Percentiles rank a stretch among this genome's conserved stretches.
These are phyloP conservation scores for Vicia sativa DNA, from an alignment of 306 rosid genomes.

Conservation along the genomic window DNA sequence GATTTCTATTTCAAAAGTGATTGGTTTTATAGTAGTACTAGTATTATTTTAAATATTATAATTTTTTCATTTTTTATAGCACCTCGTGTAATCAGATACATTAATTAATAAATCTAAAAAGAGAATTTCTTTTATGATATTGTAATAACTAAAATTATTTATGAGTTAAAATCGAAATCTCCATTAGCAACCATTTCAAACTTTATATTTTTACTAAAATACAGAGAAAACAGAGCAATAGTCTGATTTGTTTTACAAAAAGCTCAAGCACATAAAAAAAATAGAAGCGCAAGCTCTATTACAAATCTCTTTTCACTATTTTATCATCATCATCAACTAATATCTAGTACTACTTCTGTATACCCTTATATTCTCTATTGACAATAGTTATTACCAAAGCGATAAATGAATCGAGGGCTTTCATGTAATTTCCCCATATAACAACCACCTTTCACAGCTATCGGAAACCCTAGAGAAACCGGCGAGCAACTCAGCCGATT, in stretches of 20 bases:
- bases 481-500: slow-evolving; percentile 42
- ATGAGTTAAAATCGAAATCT: background rate
- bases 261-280: background rate
- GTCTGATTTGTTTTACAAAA: background rate
- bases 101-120: too few species aligned
- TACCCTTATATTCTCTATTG: slow-evolving; percentile 22
- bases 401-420: slow-evolving; percentile 41
- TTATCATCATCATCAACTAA: slow-evolving; percentile 1
- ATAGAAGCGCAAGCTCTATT: background rate
- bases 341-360: background rate
- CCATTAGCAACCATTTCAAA: background rate
- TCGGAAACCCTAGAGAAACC: slow-evolving; percentile 34
- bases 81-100: too few species aligned
- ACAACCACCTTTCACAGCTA: slow-evolving; percentile 33
- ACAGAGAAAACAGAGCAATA: background rate
- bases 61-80: too few species aligned
- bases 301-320: background rate
- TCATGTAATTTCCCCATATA: slow-evolving; percentile 34
- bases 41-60: too few species aligned
- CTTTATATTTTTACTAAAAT: background rate
- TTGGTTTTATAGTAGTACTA: too few species aligned
- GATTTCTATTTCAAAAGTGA: too few species aligned
- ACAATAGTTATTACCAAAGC: slow-evolving; percentile 41
- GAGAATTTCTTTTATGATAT: too few species aligned
- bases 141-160: background rate